A percentile compares a stretch with the other conserved stretches of the same genome.
Conservation (phyloP, 106 monocot genomes). For the Platanthera zijinensis region DNA sequence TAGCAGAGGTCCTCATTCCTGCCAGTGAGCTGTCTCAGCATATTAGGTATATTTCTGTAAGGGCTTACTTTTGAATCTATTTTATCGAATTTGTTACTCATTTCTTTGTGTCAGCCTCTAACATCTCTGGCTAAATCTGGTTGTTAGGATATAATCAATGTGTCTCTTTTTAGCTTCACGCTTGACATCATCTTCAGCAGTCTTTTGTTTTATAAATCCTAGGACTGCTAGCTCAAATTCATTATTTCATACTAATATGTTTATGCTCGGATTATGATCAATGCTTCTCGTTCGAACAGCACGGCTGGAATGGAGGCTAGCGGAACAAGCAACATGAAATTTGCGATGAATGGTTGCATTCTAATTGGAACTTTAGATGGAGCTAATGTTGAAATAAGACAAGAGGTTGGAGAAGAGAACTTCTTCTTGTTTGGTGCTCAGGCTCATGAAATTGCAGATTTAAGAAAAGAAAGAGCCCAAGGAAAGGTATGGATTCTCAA, state of each 20-base stretch:
- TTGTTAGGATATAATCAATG: constrained; percentile 1
- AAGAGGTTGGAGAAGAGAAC: constrained; percentile 94
- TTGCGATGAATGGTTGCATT: constrained; percentile 96
- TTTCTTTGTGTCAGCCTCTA: background rate
- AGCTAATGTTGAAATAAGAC: constrained; percentile 95
- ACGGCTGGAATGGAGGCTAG: constrained; percentile 99
- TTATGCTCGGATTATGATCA: background rate
- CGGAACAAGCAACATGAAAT: constrained; percentile 99
- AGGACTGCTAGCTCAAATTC: background rate
- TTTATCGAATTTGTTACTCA: background rate
- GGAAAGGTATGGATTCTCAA: constrained; percentile 58
- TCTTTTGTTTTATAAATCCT: background rate
- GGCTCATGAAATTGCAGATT: constrained; percentile 77
- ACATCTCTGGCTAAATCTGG: background rate
- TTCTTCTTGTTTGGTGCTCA: constrained; percentile 95
- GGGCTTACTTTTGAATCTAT: background rate
- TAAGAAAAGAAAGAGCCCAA: constrained; percentile 85
- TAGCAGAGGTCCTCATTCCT: constrained; percentile 91
- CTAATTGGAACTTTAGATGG: constrained; percentile 98
- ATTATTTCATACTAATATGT: background rate
- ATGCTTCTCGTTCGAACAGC: constrained; percentile 21
- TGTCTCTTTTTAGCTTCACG: background rate
- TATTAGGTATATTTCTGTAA: constrained; percentile 58
- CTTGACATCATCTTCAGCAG: background rate
- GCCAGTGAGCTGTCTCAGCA: constrained; percentile 97